phyloP scores from a whole-genome alignment of 2,329 filamentous ascomycete genomes.

The Microdochium trichocladiopsis region DNA sequence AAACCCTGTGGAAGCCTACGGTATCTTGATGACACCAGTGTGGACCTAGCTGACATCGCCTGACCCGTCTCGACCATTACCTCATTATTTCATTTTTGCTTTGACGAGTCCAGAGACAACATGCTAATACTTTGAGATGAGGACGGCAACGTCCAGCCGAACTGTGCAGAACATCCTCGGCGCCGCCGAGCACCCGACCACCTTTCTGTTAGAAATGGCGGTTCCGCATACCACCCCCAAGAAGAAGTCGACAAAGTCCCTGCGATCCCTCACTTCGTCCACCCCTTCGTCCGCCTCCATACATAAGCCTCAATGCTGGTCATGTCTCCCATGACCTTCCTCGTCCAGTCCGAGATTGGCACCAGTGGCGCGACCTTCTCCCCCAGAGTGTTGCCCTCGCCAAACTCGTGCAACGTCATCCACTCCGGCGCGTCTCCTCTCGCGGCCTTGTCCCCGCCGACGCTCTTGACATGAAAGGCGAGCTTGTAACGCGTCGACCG shows the following conservation, averaged over 20 bases:
- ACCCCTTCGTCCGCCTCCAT: not conserved
- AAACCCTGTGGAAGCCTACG: too few species aligned
- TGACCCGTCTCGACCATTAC: too few species aligned
- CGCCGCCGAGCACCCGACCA: too few species aligned
- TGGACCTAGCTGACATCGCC: too few species aligned
- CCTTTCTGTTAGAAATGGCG: too few species aligned
- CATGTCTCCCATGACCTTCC: conserved; percentile 2
- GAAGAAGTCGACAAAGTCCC: not conserved
- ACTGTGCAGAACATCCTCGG: too few species aligned
- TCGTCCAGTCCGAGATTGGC: conserved; percentile 1
- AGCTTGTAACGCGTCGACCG: conserved; percentile 3
- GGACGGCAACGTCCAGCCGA: too few species aligned
- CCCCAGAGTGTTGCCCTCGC: conserved; percentile 1
- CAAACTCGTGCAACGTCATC: conserved; percentile 4
- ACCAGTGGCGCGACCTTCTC: not conserved
- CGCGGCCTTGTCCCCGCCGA: not conserved
- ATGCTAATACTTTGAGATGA: too few species aligned
- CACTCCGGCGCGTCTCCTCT: not conserved
- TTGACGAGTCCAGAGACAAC: too few species aligned
- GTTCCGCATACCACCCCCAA: not conserved
- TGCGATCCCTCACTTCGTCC: not conserved
- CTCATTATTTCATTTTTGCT: too few species aligned
- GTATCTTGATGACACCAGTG: too few species aligned
- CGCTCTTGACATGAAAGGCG: not conserved
- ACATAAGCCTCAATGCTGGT: not conserved